Evolutionary conservation across 441 rosid species (phyloP).

Genomic region (Pelargonium australe): DNA sequence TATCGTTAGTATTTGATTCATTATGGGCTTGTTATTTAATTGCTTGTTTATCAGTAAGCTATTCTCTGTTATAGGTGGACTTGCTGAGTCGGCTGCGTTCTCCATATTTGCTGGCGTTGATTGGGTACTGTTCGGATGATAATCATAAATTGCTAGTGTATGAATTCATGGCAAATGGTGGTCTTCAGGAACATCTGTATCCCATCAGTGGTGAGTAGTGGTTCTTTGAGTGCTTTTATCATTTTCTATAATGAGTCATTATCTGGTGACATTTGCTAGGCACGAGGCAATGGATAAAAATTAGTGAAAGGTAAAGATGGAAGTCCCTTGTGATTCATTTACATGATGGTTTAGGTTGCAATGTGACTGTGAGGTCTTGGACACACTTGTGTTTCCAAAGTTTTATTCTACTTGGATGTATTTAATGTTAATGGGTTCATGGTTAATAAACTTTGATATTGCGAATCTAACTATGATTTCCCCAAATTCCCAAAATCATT

Average conservation of each 20-base stretch:
- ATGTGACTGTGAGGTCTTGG: not conserved
- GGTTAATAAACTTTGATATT: no score
- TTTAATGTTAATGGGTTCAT: no score
- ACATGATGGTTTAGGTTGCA: not conserved
- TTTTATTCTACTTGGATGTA: no score
- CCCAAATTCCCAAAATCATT: no score
- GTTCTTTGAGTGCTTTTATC: not conserved
- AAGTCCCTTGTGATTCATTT: not conserved
- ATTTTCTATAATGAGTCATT: not conserved
- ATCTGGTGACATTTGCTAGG: not conserved
- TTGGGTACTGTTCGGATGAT: conserved; percentile 80
- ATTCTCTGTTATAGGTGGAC: conserved; percentile 47
- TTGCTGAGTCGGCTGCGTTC: conserved; percentile 60
- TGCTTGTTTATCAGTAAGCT: not conserved
- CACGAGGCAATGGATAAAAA: no score
- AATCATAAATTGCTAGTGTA: conserved; percentile 58
- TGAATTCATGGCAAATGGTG: conserved; percentile 67
- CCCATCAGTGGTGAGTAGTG: conserved; percentile 43
- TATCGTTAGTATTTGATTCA: not conserved
- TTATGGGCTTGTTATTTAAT: conserved; percentile 9
- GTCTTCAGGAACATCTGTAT: conserved; percentile 65
- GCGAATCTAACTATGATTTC: no score
- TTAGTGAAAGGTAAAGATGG: not conserved
- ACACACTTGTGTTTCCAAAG: not conserved
- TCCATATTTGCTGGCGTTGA: conserved; percentile 69